phyloP scores from a whole-genome alignment of 2,329 filamentous ascomycete genomes.

The Paecilomyces sp. region DNA sequence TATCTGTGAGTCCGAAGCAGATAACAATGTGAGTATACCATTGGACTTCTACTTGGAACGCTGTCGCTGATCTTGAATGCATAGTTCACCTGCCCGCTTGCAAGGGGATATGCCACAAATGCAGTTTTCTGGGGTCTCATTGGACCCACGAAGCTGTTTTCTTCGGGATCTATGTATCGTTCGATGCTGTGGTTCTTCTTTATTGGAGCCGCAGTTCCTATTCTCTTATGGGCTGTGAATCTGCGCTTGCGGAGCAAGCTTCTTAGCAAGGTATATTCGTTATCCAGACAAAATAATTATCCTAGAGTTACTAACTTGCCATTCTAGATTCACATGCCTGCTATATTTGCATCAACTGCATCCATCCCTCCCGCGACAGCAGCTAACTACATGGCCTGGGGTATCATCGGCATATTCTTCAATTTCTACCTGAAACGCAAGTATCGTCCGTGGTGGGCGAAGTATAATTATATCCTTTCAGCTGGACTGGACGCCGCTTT shows the following conservation, averaged over 20 bases:
- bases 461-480: conserved; percentile 28
- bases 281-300: not conserved
- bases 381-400: conserved; percentile 10
- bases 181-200: conserved; percentile 39
- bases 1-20: conserved; percentile 24
- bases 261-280: not conserved
- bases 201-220: conserved; percentile 34
- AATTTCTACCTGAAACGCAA: conserved; percentile 19
- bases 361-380: conserved; percentile 35
- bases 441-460: conserved; percentile 23
- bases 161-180: conserved; percentile 36
- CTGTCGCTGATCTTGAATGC: not conserved
- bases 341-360: conserved; percentile 24
- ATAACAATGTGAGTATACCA: not conserved
- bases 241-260: not conserved
- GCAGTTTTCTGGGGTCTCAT: conserved; percentile 37
- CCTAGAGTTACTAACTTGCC: not conserved
- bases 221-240: conserved; percentile 21
- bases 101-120: conserved; percentile 1
- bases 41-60: not conserved
- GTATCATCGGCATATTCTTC: conserved; percentile 19
- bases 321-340: conserved; percentile 2
- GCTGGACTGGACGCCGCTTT: conserved; percentile 21
- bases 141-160: conserved; percentile 41
- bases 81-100: conserved; percentile 2